Base-by-base conservation (phyloP, 345 rosid species). In the Eucalyptus sp. region DNA sequence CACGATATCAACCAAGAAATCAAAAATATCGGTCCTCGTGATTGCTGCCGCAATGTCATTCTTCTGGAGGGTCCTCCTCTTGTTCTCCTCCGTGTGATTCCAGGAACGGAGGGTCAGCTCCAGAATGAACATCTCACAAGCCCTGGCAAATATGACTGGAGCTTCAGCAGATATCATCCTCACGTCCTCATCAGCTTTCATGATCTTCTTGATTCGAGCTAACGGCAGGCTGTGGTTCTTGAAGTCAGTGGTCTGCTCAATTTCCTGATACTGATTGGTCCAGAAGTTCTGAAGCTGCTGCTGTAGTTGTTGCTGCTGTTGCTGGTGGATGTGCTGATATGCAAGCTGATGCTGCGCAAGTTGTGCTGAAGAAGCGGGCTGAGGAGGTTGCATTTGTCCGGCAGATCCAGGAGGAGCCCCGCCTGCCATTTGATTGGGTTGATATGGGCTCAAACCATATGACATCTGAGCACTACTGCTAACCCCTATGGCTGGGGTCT, bases 151-250 rank as follows among this genome's bases (percentile, higher is more conserved):
- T 87, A 92, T 89, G 50, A 92, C 90, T 1, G 93, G 93, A 58
- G 93, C 93, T 81, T 92, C 93, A 18, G 93, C 93, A 3, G 93
- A 92, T 85, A 92, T 92, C 93, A 92, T 92, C 88, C 93, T 90
- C 18, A 92, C 93, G 56, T 92, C 93, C 79, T 92, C 93, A 79
- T 92, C 93, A 20, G 93, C 93, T 86, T 92, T 92, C 93, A 92
- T 92, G 51, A 92, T 92, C 92, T 92, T 92, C 90, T 92, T 92
- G 79, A 92, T 92, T 86, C 93, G 87, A 46, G 93, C 93, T 86
- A 92, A 60, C 27, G 93, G 93, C 87, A 92, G 87, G 87, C 93
- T 92, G 51, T 92, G 93, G 89, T 90, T 92, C 92, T 90, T 92
- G 88, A 92, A 92, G 62, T 92, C 93, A 13, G 87, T 48, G 56